phyloP scores from a whole-genome alignment of 2,329 filamentous ascomycete species.

The Fusarium sp. region DNA sequence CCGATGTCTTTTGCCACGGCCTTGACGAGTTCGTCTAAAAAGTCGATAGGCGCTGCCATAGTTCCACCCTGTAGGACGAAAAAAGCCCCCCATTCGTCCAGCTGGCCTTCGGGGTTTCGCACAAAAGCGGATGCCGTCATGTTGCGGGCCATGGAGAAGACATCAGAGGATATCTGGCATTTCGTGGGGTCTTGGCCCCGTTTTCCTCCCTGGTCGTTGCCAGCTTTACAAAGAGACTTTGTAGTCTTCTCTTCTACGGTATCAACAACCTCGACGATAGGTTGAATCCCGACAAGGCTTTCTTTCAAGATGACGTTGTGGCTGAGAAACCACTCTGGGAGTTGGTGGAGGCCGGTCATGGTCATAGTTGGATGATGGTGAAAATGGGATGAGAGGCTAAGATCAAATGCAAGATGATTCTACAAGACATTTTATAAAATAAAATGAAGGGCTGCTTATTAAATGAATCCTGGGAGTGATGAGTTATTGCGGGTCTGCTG shows the following conservation, averaged over 20 bases:
- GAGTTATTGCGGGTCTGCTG: not conserved
- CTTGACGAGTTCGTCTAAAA: too few relatives aligned
- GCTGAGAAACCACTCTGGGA: not conserved
- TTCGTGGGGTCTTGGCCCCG: rapidly evolving
- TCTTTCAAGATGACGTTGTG: not conserved
- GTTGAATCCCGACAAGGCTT: not conserved
- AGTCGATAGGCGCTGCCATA: too few relatives aligned
- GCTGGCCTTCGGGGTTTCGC: too few relatives aligned
- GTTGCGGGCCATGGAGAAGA: not conserved
- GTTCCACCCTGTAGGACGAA: too few relatives aligned
- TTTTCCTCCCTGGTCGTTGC: not conserved
- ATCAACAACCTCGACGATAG: not conserved
- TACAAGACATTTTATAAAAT: too few relatives aligned
- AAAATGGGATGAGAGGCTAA: not conserved
- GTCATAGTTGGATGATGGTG: not conserved
- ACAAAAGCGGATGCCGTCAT: too few relatives aligned
- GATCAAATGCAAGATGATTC: too few relatives aligned
- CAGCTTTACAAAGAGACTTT: too few relatives aligned
- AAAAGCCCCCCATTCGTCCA: too few relatives aligned
- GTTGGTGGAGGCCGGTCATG: not conserved
- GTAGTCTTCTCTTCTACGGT: not conserved
- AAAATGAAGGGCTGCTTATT: not conserved
- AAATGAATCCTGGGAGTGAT: not conserved
- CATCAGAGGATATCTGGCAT: not conserved
- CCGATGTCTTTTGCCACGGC: too few relatives aligned